Conservation (phyloP, 345 rosid species). For the Barbarea vulgaris region DNA sequence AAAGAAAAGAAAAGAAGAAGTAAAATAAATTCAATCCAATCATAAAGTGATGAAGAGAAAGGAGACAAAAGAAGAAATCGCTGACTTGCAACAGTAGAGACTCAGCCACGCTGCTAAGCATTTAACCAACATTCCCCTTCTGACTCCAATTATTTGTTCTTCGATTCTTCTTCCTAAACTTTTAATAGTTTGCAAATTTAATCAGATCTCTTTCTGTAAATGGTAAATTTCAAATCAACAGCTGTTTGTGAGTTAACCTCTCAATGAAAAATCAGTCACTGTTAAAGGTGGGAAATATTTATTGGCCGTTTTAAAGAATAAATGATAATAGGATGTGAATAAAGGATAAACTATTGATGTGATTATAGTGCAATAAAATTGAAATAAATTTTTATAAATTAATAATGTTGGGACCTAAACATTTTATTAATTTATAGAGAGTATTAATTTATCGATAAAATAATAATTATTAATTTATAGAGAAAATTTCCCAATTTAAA, state of each 20-base stretch:
- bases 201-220: background rate
- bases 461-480: too few relatives aligned
- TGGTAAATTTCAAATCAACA: background rate
- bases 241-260: background rate
- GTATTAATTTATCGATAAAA: too few relatives aligned
- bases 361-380: too few relatives aligned
- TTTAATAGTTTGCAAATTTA: background rate
- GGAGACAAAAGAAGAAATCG: conserved; percentile 25
- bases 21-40: conserved; percentile 7
- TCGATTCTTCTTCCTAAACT: background rate
- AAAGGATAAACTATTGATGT: too few relatives aligned
- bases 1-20: conserved; percentile 1
- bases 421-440: too few relatives aligned
- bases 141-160: conserved; percentile 33
- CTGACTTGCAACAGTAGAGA: conserved; percentile 32
- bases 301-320: background rate
- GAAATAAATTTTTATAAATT: too few relatives aligned
- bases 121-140: conserved; percentile 35
- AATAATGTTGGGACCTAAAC: too few relatives aligned
- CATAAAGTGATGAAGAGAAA: conserved; percentile 29
- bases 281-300: background rate
- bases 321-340: background rate
- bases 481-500: too few relatives aligned
- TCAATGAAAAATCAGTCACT: background rate
- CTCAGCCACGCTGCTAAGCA: conserved; percentile 39